Conservation (phyloP, 108 stramenopile species). For the Licmophora abbreviata region DNA sequence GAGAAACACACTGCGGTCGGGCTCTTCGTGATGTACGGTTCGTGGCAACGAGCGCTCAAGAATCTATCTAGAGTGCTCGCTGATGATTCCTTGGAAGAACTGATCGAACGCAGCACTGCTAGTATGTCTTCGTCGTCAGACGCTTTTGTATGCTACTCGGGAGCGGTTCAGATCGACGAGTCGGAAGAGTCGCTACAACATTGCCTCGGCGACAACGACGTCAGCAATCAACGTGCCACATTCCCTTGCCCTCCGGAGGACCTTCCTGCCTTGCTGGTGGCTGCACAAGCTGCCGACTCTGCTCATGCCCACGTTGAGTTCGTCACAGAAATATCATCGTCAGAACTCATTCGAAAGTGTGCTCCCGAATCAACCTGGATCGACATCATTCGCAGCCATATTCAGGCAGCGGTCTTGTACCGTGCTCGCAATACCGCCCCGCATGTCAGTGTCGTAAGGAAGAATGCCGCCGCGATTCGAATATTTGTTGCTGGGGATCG, state of each 20-base stretch:
- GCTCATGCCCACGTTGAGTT: slow-evolving; percentile 4
- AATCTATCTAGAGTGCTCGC: no score
- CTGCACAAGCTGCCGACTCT: slow-evolving; percentile 4
- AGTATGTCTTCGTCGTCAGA: no score
- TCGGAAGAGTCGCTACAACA: slow-evolving; percentile 8
- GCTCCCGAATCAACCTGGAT: not conserved
- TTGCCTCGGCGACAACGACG: not conserved
- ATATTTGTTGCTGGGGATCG: slow-evolving; percentile 86
- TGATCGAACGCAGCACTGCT: no score
- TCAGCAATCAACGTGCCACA: not conserved
- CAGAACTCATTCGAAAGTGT: slow-evolving; percentile 1
- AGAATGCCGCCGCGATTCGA: slow-evolving; percentile 26
- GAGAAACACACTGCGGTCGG: no score
- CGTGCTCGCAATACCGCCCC: no score
- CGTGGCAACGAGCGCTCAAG: slow-evolving; percentile 10
- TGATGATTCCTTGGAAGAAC: no score
- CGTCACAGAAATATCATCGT: slow-evolving; percentile 8
- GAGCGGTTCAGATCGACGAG: slow-evolving; percentile 13
- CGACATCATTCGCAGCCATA: not conserved
- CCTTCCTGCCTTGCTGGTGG: slow-evolving; percentile 13
- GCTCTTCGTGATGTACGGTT: slow-evolving; percentile 12
- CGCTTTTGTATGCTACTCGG: slow-evolving; percentile 10
- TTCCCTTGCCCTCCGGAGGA: slow-evolving; percentile 15
- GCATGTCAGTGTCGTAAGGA: not conserved
- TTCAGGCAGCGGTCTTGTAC: not conserved